These are phyloP conservation scores for Laburnicola sp. DNA, from an alignment of 2,329 filamentous ascomycete species.

Conservation along the genomic window DNA sequence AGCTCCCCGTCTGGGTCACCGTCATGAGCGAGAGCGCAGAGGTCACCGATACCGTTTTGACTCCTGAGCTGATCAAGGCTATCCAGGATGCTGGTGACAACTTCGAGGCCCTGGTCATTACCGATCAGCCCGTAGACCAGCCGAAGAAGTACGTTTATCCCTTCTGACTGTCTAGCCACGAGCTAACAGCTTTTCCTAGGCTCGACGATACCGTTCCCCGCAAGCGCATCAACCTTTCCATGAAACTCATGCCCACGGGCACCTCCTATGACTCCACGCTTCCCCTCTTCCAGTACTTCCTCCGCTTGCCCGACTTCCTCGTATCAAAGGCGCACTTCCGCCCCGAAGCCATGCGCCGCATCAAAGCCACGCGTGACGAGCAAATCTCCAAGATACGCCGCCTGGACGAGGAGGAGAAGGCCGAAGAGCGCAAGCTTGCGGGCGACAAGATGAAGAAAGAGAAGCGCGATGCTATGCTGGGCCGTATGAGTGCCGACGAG, in stretches of 20 bases:
- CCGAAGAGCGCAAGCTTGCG: slow-evolving; percentile 60
- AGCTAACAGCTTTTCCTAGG: slow-evolving; percentile 49
- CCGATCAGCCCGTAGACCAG: slow-evolving; percentile 86
- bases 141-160: slow-evolving; percentile 72
- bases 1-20: slow-evolving; percentile 86
- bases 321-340: slow-evolving; percentile 81
- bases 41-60: slow-evolving; percentile 84
- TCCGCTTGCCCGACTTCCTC: slow-evolving; percentile 82
- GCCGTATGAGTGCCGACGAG: slow-evolving; percentile 66
- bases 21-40: slow-evolving; percentile 98
- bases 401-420: slow-evolving; percentile 71
- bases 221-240: slow-evolving; percentile 82
- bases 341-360: slow-evolving; percentile 80
- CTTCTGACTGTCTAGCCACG: not conserved
- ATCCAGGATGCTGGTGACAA: slow-evolving; percentile 76
- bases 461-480: slow-evolving; percentile 71
- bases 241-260: slow-evolving; percentile 64
- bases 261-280: slow-evolving; percentile 63
- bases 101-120: slow-evolving; percentile 80
- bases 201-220: slow-evolving; percentile 80
- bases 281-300: slow-evolving; percentile 77
- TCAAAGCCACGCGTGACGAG: slow-evolving; percentile 77
- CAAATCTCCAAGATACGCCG: slow-evolving; percentile 79
- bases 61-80: slow-evolving; percentile 81
- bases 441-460: slow-evolving; percentile 73